A percentile compares a stretch with the other conserved stretches of the same genome.
phyloP scores from a whole-genome alignment of 768 basidiomycete genomes.

The Termitomyces bulborhizus region DNA sequence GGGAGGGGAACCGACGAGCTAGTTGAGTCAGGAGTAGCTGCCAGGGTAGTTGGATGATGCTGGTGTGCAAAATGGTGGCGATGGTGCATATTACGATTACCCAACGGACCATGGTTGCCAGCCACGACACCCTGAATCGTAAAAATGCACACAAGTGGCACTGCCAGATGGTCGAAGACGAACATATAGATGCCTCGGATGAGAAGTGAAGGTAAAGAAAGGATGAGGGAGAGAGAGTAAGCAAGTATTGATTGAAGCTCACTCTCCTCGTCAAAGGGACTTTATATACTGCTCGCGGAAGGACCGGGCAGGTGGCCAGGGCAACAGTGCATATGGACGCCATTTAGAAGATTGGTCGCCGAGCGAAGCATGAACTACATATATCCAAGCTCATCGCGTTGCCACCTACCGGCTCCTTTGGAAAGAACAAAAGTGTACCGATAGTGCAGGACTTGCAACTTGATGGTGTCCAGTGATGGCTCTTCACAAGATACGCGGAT shows the following conservation, averaged over 20 bases:
- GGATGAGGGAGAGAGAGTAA: background rate
- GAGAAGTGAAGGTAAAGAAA: background rate
- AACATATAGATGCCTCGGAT: background rate
- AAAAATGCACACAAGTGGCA: conserved; percentile 10
- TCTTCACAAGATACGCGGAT: conserved; percentile 20
- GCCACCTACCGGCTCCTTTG: conserved; percentile 1
- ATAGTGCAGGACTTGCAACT: background rate
- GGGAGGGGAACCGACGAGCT: background rate
- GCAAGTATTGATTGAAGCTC: background rate
- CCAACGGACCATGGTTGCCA: conserved; percentile 8
- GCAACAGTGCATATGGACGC: conserved; percentile 2
- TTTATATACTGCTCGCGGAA: conserved; percentile 8
- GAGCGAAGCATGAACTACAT: conserved; percentile 7
- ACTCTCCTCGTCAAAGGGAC: background rate
- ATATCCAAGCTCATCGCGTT: conserved; percentile 1
- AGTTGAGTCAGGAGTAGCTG: background rate
- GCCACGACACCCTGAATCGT: conserved; percentile 11
- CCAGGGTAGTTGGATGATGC: background rate
- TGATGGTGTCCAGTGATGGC: background rate
- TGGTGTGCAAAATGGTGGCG: conserved; percentile 8
- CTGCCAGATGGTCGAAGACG: background rate
- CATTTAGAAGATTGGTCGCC: conserved; percentile 7
- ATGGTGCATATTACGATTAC: conserved; percentile 8
- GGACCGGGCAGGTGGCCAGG: conserved; percentile 8
- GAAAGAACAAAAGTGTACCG: background rate